Conservation (phyloP, 768 basidiomycete species). For the Tylopilus sp. region DNA sequence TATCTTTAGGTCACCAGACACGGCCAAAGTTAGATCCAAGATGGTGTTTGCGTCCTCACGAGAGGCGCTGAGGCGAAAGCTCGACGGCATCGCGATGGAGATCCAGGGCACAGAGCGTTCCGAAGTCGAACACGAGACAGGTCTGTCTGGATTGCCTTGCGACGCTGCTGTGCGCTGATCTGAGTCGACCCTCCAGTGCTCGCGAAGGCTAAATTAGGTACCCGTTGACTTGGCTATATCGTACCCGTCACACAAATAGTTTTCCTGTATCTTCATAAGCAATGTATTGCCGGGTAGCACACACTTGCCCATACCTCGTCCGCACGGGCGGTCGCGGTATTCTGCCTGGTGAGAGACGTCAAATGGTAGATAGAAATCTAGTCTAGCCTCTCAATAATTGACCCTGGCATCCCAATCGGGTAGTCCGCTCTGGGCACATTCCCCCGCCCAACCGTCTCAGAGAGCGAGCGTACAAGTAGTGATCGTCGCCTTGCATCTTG, state of each 20-base stretch:
- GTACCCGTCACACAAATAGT: slow-evolving; percentile 6
- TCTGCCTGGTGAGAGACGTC: not conserved
- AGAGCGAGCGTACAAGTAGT: slow-evolving; percentile 11
- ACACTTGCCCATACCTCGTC: no score
- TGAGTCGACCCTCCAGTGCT: slow-evolving; percentile 10
- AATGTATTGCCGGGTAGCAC: no score
- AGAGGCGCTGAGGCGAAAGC: slow-evolving; percentile 67
- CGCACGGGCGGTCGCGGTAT: not conserved
- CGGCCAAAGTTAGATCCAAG: slow-evolving; percentile 82
- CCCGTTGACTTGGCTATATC: slow-evolving; percentile 16
- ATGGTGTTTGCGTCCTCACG: slow-evolving; percentile 94
- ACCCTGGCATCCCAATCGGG: slow-evolving; percentile 26
- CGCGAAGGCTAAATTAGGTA: slow-evolving; percentile 4
- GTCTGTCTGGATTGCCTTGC: slow-evolving; percentile 40
- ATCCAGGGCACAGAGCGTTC: slow-evolving; percentile 78
- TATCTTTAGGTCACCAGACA: slow-evolving; percentile 78
- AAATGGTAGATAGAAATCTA: not conserved
- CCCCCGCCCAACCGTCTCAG: slow-evolving; percentile 17
- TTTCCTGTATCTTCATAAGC: slow-evolving; percentile 14
- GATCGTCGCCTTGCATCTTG: slow-evolving; percentile 26
- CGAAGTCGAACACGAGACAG: slow-evolving; percentile 68
- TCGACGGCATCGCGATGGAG: slow-evolving; percentile 80
- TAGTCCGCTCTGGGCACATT: slow-evolving; percentile 16
- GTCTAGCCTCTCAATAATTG: slow-evolving; percentile 1
- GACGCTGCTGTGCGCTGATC: slow-evolving; percentile 4